Evolutionary conservation across 352 stramenopile species (phyloP).

Genomic region (Phytophthora niederhauseri): DNA sequence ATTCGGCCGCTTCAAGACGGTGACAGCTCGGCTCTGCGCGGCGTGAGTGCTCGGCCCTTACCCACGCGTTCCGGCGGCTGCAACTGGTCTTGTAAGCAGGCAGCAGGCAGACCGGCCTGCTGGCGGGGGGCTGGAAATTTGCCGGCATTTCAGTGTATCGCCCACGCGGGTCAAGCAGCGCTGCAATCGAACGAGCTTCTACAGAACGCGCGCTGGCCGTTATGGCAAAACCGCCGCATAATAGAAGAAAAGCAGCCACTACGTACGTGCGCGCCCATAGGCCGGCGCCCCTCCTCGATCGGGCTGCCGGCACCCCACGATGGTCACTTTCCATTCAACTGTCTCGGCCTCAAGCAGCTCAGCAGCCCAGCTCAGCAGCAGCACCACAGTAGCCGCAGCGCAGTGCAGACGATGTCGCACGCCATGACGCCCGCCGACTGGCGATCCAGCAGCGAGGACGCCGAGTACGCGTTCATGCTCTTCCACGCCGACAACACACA

Average conservation of each 20-base stretch:
- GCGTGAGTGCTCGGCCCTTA: conserved; percentile 10
- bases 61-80: conserved; percentile 2
- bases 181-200: conserved; percentile 26
- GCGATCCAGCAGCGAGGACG: conserved; percentile 24
- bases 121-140: background rate
- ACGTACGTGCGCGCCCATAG: conserved; percentile 9
- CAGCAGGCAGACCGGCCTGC: background rate
- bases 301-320: background rate
- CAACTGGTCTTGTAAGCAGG: conserved; percentile 11
- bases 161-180: background rate
- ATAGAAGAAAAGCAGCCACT: conserved; percentile 29
- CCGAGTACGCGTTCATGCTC: conserved; percentile 36
- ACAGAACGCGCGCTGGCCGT: conserved; percentile 26
- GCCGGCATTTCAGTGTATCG: conserved; percentile 13
- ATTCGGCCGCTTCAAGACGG: conserved; percentile 23
- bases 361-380: background rate
- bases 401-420: conserved; percentile 18
- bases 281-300: conserved; percentile 1
- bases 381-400: background rate
- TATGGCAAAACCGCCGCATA: conserved; percentile 29
- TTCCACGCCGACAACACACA: conserved; percentile 28
- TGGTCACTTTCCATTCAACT: conserved; percentile 41
- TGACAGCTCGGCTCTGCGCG: background rate
- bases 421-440: conserved; percentile 26
- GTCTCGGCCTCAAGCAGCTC: conserved; percentile 24